Conservation (phyloP, 2,329 filamentous ascomycete genomes). For the Hypoxylon sp. region DNA sequence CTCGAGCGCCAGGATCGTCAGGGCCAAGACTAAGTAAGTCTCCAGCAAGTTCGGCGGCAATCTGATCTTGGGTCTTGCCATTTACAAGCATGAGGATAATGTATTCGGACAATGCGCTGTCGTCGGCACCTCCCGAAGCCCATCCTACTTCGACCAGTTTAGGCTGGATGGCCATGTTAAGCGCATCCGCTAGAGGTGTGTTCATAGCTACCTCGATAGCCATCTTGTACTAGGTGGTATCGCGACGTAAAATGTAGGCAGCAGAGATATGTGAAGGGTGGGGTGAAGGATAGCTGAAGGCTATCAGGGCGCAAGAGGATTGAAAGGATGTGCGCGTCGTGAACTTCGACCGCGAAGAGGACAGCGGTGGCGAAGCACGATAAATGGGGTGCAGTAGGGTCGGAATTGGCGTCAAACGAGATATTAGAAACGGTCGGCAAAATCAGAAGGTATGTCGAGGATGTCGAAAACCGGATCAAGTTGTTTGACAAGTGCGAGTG, state of each 20-base stretch:
- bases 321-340: constrained; percentile 34
- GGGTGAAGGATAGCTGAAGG: constrained; percentile 13
- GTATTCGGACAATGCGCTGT: constrained; percentile 91
- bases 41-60: constrained; percentile 87
- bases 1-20: constrained; percentile 84
- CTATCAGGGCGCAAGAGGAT: constrained; percentile 15
- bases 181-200: constrained; percentile 86
- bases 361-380: constrained; percentile 39
- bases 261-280: neutral
- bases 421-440: constrained; percentile 3
- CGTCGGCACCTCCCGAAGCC: constrained; percentile 82
- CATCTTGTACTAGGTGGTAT: constrained; percentile 68
- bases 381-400: constrained; percentile 11
- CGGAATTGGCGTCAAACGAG: neutral
- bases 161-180: constrained; percentile 86
- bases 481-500: constrained; percentile 9
- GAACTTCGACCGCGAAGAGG: constrained; percentile 20
- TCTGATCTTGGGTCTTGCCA: constrained; percentile 91
- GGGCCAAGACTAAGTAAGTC: constrained; percentile 87
- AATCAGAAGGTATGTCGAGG: constrained; percentile 3
- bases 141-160: constrained; percentile 95
- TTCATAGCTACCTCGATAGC: constrained; percentile 81
- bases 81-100: constrained; percentile 98
- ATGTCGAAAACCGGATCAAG: constrained; percentile 11
- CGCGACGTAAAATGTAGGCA: constrained; percentile 5